Conservation (phyloP, 139 green algal species). For the Haematococcus lacustris region DNA sequence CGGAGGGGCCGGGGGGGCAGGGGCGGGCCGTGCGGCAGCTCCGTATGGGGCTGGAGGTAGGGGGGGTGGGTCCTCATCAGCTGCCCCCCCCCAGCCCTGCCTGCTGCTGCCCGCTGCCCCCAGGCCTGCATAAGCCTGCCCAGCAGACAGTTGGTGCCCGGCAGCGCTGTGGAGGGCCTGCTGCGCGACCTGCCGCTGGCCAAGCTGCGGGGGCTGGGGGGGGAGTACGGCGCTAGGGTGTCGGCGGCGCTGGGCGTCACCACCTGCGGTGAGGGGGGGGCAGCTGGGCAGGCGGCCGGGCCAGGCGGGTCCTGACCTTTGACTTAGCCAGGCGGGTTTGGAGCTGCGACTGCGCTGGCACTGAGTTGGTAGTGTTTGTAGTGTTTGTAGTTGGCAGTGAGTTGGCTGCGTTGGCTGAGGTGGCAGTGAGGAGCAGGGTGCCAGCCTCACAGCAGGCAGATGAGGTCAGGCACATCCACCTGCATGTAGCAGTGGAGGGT, state of each 20-base stretch:
- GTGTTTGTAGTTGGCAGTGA: not conserved
- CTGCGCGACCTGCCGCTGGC: slow-evolving; percentile 55
- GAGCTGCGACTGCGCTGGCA: not conserved
- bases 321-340: not conserved
- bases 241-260: slow-evolving; percentile 26
- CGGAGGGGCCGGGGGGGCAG: no score
- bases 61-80: not conserved
- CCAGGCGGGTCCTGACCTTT: not conserved
- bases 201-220: slow-evolving; percentile 62
- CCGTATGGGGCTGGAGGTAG: not conserved
- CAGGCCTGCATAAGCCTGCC: slow-evolving; percentile 77
- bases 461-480: no score
- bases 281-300: not conserved
- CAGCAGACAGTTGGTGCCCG: slow-evolving; percentile 71
- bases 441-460: not conserved
- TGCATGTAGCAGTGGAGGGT: no score
- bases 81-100: not conserved
- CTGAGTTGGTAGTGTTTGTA: not conserved
- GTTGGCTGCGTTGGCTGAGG: not conserved
- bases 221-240: slow-evolving; percentile 66
- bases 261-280: slow-evolving; percentile 41
- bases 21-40: not conserved
- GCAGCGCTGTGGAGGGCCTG: slow-evolving; percentile 43
- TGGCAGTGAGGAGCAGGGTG: not conserved
- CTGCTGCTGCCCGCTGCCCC: not conserved